Percentiles rank a stretch among this genome's conserved stretches.
phyloP scores from a whole-genome alignment of 2,329 filamentous ascomycete genomes.

The Colletotrichum sp. region DNA sequence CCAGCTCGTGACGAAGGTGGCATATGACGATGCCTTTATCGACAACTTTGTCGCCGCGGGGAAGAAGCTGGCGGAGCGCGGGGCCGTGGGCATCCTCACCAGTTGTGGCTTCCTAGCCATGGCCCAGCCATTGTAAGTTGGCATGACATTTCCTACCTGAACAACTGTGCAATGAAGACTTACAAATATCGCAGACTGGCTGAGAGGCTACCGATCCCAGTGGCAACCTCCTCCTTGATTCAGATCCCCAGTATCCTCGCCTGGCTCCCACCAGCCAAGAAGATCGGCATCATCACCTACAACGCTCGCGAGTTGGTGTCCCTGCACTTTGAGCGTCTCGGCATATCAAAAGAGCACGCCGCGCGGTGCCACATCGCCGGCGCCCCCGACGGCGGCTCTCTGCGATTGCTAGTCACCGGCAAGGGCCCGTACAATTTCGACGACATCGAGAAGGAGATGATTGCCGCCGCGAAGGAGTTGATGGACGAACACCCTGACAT shows the following conservation, averaged over 20 bases:
- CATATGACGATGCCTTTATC: background rate
- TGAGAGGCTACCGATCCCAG: background rate
- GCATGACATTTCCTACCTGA: rapidly evolving
- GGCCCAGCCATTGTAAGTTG: background rate
- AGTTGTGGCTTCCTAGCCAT: background rate
- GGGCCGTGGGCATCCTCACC: background rate
- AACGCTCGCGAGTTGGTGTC: background rate
- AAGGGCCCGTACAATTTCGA: background rate
- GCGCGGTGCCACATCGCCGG: background rate
- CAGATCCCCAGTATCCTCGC: background rate
- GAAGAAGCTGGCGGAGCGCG: background rate
- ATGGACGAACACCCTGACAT: background rate
- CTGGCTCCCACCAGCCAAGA: background rate
- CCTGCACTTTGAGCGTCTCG: background rate
- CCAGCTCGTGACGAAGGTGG: background rate
- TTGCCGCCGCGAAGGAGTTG: background rate
- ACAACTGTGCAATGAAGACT: background rate
- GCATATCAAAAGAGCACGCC: background rate
- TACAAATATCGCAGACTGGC: background rate
- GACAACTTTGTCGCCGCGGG: background rate
- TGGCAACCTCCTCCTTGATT: background rate
- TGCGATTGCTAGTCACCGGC: background rate
- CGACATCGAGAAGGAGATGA: background rate
- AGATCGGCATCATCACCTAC: background rate
- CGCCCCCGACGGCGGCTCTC: background rate